A percentile compares a stretch with the other conserved stretches of the same genome.
phyloP scores from a whole-genome alignment of 148 eudicot species.

The Silene uniflora region DNA sequence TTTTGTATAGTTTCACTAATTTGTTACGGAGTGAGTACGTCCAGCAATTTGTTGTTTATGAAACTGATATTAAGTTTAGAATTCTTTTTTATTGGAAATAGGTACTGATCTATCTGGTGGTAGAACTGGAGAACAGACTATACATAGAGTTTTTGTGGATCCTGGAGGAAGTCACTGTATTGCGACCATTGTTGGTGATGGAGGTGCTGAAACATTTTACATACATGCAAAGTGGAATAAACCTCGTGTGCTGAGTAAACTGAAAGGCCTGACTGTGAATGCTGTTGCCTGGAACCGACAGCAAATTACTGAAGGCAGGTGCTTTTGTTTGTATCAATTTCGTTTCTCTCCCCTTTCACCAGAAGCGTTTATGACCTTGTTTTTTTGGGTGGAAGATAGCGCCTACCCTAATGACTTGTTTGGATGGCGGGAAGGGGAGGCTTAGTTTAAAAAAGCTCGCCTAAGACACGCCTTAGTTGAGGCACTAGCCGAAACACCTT shows the following conservation, averaged over 20 bases:
- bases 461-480: too few species aligned
- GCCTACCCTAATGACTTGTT: not conserved
- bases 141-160: constrained; percentile 88
- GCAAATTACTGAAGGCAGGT: constrained; percentile 80
- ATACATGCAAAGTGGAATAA: constrained; percentile 90
- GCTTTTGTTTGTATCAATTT: not conserved
- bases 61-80: not conserved
- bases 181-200: constrained; percentile 81
- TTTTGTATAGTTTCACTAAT: not conserved
- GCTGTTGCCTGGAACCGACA: constrained; percentile 96
- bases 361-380: not conserved
- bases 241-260: constrained; percentile 68
- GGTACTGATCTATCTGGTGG: constrained; percentile 91
- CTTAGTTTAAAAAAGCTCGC: too few species aligned
- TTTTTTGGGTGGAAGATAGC: not conserved
- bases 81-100: constrained; percentile 12
- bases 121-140: constrained; percentile 84
- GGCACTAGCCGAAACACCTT: too few species aligned
- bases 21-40: not conserved
- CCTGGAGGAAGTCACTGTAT: constrained; percentile 98
- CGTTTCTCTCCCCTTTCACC: not conserved
- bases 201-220: constrained; percentile 87
- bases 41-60: not conserved
- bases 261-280: constrained; percentile 83
- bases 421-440: too few species aligned